Evolutionary conservation across 495 filamentous ascomycete species (phyloP), one percentile per base, ranked within the genome.

Genomic region (Bryoglossum gracile): DNA sequence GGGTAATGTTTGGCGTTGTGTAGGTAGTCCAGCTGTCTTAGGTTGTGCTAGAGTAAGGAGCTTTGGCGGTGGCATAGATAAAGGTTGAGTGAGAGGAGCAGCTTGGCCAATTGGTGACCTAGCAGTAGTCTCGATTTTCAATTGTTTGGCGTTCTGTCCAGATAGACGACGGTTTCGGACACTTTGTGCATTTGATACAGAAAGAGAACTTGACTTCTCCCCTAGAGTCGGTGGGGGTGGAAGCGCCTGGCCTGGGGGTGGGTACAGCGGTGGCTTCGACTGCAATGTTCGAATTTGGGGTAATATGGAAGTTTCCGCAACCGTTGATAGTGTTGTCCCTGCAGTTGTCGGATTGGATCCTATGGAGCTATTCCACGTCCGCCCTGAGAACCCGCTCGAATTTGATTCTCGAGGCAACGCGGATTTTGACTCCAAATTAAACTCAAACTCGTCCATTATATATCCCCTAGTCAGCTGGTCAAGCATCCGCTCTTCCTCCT

Each of bases 401-500:
- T 84, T 86, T 1, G 90, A 94, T 60, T 94, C 87, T 48, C 91
- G 78, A 28, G 91, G 91, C 21, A 95, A 70, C 11, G 83, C 77
- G 8, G 85, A 82, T 52, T 85, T 89, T 2, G 80, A 75, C 56
- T 81, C 80, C 14, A 81, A 59, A 39, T 81, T 84, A 63, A 94
- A 86, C 47, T 89, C 76, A 58, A 94, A 91, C 46, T 91, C 87
- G 48, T 92, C 87, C 70, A 95, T 83, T 24, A 84, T 74, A 59
- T 91, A 94, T 40, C 85, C 88, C 52, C 75, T 80, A 0, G 88
- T 92, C 80, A 95, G 91, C 61, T 95, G 89, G 55, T 98, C 92
- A 30, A 98, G 65, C 51, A 96, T 72, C 30, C 89, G 78, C 60
- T 97, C 89, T 61, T 95, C 92, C 54, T 95, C 88, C 45, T 90